These are phyloP conservation scores for Metarhizium sp. DNA, from an alignment of 2,329 filamentous ascomycete species.

Conservation along the genomic window DNA sequence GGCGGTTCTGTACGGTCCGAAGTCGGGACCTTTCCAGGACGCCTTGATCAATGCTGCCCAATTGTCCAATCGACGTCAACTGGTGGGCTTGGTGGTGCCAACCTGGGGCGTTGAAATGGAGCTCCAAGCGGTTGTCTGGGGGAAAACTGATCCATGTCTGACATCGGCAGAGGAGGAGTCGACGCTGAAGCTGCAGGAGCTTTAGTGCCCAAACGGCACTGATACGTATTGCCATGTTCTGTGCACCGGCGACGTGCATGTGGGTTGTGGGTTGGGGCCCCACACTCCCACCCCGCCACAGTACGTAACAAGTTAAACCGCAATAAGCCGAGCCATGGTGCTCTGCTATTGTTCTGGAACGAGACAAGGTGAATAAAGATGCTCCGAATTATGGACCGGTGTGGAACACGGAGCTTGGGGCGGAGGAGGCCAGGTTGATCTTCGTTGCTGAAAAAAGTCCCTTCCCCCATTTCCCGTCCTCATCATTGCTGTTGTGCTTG, in stretches of 20 bases:
- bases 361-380: neutral
- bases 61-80: neutral
- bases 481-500: neutral
- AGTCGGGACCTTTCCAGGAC: neutral
- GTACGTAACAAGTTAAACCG: conserved; percentile 13
- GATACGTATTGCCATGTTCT: too few species aligned
- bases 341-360: neutral
- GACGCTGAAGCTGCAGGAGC: neutral
- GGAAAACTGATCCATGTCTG: neutral
- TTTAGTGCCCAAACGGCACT: too few species aligned
- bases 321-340: conserved; percentile 17
- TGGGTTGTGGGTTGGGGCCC: neutral
- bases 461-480: neutral
- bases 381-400: neutral
- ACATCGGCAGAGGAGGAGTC: too few species aligned
- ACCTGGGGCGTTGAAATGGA: neutral
- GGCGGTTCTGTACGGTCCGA: conserved; percentile 5
- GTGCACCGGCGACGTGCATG: too few species aligned
- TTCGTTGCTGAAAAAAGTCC: neutral
- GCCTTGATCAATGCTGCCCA: neutral
- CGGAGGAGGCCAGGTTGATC: neutral
- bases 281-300: neutral
- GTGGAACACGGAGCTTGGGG: neutral
- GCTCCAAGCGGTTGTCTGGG: neutral
- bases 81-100: neutral